These are phyloP conservation scores for Taphrina deformans DNA, from an alignment of 1,139 yeast species.

Conservation along the genomic window DNA sequence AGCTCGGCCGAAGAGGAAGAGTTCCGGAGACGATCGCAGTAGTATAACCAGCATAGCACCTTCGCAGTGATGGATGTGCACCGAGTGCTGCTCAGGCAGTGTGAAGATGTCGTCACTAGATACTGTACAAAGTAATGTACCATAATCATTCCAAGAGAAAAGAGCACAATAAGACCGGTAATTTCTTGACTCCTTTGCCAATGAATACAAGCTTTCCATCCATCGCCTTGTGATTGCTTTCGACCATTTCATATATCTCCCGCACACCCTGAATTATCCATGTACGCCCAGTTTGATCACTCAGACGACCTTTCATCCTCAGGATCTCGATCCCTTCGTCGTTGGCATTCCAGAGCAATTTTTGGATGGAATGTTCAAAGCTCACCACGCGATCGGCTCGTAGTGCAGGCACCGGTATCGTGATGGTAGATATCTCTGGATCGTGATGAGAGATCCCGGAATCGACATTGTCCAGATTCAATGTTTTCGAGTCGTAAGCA, in stretches of 20 bases:
- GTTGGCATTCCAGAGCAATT: slow-evolving; percentile 65
- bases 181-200: slow-evolving; percentile 55
- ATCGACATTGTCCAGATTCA: slow-evolving; percentile 13
- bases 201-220: slow-evolving; percentile 70
- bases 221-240: slow-evolving; percentile 39
- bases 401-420: slow-evolving; percentile 56
- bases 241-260: slow-evolving; percentile 69
- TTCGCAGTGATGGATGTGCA: not conserved
- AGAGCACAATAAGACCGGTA: slow-evolving; percentile 10
- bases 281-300: slow-evolving; percentile 49
- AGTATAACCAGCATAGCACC: not conserved
- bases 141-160: not conserved
- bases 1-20: not conserved
- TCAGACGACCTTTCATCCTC: slow-evolving; percentile 74
- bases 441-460: not conserved
- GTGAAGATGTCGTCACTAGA: not conserved
- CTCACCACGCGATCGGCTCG: slow-evolving; percentile 45
- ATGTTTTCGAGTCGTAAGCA: slow-evolving; percentile 65
- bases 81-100: no score
- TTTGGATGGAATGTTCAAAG: slow-evolving; percentile 64
- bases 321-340: slow-evolving; percentile 58
- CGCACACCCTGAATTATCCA: slow-evolving; percentile 87
- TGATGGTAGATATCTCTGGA: slow-evolving; percentile 61
- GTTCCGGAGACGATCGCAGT: slow-evolving; percentile 15
- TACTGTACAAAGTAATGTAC: not conserved